Percentiles rank a stretch among this genome's conserved stretches.
Evolutionary conservation across 2,329 filamentous ascomycete species (phyloP).

Genomic region (Cladosporium sp.): DNA sequence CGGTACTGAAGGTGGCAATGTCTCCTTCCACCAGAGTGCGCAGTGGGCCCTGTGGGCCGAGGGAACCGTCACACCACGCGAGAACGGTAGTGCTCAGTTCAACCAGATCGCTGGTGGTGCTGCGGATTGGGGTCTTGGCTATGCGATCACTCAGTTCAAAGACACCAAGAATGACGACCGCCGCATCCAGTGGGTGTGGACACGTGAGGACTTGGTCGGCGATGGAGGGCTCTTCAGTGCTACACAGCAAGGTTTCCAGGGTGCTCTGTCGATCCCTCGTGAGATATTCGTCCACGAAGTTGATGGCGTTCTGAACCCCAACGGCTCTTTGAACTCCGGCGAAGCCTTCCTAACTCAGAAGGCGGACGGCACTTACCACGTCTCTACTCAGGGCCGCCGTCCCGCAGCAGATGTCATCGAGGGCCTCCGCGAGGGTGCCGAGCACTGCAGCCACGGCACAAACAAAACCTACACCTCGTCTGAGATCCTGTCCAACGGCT

Average conservation of each 20-base stretch:
- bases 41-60: conserved; percentile 47
- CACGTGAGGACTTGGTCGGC: conserved; percentile 39
- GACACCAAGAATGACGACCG: conserved; percentile 47
- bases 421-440: conserved; percentile 33
- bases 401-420: conserved; percentile 43
- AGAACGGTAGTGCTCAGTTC: conserved; percentile 43
- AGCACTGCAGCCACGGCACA: conserved; percentile 20
- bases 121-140: conserved; percentile 42
- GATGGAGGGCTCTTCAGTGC: conserved; percentile 36
- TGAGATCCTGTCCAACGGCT: conserved; percentile 36
- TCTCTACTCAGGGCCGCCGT: conserved; percentile 41
- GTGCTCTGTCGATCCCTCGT: conserved; percentile 40
- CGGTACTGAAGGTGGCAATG: conserved; percentile 42
- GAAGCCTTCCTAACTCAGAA: conserved; percentile 24
- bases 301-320: conserved; percentile 33
- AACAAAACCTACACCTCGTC: conserved; percentile 25
- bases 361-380: conserved; percentile 36
- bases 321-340: conserved; percentile 25
- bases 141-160: conserved; percentile 45
- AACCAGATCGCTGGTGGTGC: conserved; percentile 41
- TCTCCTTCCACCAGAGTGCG: conserved; percentile 36
- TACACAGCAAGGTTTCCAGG: conserved; percentile 43
- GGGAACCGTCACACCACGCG: conserved; percentile 38
- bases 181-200: conserved; percentile 46
- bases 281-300: conserved; percentile 46